These are phyloP conservation scores for Iris macrosiphon DNA, from an alignment of 106 monocot genomes.

Conservation along the genomic window DNA sequence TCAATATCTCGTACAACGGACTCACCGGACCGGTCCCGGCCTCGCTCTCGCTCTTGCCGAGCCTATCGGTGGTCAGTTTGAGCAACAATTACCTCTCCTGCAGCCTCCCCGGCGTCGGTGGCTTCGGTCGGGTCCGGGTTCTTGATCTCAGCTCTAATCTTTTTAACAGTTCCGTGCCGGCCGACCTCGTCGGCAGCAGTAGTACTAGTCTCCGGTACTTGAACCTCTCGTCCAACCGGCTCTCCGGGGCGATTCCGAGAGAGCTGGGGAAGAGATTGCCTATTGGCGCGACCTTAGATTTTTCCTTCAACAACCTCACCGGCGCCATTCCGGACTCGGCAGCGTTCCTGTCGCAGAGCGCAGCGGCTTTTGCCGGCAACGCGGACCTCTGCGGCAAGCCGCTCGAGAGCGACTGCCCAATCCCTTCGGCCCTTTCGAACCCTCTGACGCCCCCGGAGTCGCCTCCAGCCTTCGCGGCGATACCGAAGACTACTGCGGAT, in stretches of 20 bases:
- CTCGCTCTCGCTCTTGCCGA: conserved; percentile 38
- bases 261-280: conserved; percentile 29
- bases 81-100: conserved; percentile 62
- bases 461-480: conserved; percentile 70
- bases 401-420: conserved; percentile 44
- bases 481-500: conserved; percentile 27
- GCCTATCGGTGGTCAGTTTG: conserved; percentile 52
- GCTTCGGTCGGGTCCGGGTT: conserved; percentile 28
- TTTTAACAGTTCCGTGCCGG: conserved; percentile 59
- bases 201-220: conserved; percentile 31
- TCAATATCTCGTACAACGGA: conserved; percentile 71
- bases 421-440: conserved; percentile 37
- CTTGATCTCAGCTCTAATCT: conserved; percentile 75
- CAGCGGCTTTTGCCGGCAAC: conserved; percentile 49
- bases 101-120: conserved; percentile 22
- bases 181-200: conserved; percentile 20
- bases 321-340: conserved; percentile 48
- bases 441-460: conserved; percentile 8
- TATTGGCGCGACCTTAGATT: conserved; percentile 36
- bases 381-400: conserved; percentile 64
- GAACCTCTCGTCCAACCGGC: conserved; percentile 61
- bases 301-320: conserved; percentile 73
- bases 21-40: conserved; percentile 38
- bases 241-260: conserved; percentile 55
- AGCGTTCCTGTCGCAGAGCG: conserved; percentile 29